phyloP scores from a whole-genome alignment of 306 rosid genomes.

The Cucumis hystrix region DNA sequence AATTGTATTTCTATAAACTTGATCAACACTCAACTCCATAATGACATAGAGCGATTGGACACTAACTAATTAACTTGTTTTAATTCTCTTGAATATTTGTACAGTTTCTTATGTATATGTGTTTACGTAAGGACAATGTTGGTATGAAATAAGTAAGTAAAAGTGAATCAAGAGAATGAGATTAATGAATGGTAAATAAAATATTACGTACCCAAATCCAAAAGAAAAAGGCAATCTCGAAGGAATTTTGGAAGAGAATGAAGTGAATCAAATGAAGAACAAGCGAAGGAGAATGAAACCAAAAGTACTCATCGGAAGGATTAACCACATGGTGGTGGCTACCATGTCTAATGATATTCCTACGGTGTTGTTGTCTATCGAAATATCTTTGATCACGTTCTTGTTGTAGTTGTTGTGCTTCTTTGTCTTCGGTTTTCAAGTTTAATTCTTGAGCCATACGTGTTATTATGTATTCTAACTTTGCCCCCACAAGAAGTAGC shows the following conservation, averaged over 20 bases:
- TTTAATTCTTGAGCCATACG: slow-evolving; percentile 46
- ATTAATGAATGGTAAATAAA: too few species aligned
- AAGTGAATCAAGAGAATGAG: too few species aligned
- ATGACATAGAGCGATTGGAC: too few species aligned
- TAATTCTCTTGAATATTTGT: too few species aligned
- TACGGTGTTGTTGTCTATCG: neutral
- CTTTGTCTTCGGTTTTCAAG: neutral
- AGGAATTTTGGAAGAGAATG: slow-evolving; percentile 84
- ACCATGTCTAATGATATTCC: neutral
- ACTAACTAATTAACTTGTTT: too few species aligned
- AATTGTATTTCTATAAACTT: too few species aligned
- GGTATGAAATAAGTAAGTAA: too few species aligned
- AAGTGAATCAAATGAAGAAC: slow-evolving; percentile 69
- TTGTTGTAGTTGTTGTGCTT: neutral
- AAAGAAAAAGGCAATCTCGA: slow-evolving; percentile 90
- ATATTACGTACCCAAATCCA: slow-evolving; percentile 60
- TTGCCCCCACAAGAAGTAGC: slow-evolving; percentile 89
- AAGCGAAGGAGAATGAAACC: slow-evolving; percentile 53
- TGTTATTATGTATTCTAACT: slow-evolving; percentile 64
- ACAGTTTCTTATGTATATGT: too few species aligned
- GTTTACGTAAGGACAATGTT: too few species aligned
- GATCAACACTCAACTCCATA: too few species aligned
- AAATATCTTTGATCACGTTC: too few species aligned
- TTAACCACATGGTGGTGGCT: slow-evolving; percentile 20
- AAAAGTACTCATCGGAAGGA: slow-evolving; percentile 67